phyloP scores from a whole-genome alignment of 1,139 yeast species.

The Waltiozyma sp. region DNA sequence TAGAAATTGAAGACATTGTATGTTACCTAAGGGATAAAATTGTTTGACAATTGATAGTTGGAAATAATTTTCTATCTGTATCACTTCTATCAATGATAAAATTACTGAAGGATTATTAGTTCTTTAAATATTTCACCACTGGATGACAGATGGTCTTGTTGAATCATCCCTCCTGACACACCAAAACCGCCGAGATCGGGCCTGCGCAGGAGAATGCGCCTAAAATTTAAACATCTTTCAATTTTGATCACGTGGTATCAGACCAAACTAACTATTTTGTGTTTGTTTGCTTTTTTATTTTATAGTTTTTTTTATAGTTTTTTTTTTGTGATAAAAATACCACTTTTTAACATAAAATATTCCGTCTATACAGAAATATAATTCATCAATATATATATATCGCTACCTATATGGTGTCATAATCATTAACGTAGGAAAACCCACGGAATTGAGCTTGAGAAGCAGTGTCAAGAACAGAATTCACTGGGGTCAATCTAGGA shows the following conservation, averaged over 20 bases:
- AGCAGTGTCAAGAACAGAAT: constrained; percentile 71
- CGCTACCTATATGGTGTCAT: not conserved
- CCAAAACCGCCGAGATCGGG: not conserved
- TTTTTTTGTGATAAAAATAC: no score
- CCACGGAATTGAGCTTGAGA: constrained; percentile 98
- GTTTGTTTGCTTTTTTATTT: no score
- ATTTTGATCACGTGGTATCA: not conserved
- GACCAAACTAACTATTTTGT: no score
- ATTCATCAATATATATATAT: no score
- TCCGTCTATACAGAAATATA: no score
- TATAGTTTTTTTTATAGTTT: no score
- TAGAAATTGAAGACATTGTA: not conserved
- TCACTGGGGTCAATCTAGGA: constrained; percentile 91
- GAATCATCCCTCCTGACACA: not conserved
- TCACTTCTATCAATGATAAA: no score
- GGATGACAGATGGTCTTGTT: not conserved
- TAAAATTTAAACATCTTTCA: not conserved
- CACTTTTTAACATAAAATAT: no score
- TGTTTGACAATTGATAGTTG: no score
- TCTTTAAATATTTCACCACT: not conserved
- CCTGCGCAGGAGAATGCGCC: not conserved
- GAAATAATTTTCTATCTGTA: no score
- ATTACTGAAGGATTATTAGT: not conserved
- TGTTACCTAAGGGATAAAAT: not conserved
- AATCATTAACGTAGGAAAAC: constrained; percentile 75